Evolutionary conservation across 768 basidiomycete genomes (phyloP), one percentile per base, ranked within the genome.

Genomic region (Terana coerulea): DNA sequence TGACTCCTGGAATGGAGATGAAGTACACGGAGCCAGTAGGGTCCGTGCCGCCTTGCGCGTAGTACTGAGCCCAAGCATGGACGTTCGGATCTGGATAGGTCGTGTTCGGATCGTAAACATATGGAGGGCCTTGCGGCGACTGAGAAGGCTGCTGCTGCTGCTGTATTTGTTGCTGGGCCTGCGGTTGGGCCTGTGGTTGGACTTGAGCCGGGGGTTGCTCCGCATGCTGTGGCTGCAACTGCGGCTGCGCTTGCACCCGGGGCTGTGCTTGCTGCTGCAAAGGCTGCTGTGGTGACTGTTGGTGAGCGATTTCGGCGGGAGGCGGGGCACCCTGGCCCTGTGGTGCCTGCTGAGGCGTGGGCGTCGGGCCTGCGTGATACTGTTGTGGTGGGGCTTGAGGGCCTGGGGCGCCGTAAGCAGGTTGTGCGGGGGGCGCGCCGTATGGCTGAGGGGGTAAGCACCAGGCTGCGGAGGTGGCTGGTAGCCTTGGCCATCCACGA

Each of bases 11-110:
- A 1, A 91, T 81, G 2, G 80, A 82, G 43, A 86, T 67, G 59
- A 93, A 93, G 69, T 93, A 93, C 33, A 91, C 86, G 7, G 84
- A 72, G 8, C 91, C 91, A 5, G 86, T 81, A 0, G 74, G 65
- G 52, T 91, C 90, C 40, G 68, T 79, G 3, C 90, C 90, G 22
- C 91, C 91, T 53, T 84, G 80, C 0, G 84, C 83, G 62, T 92
- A 92, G 66, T 93, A 93, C 58, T 83, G 78, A 5, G 88, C 90
- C 90, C 90, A 92, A 0, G 86, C 87, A 62, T 91, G 89, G 19
- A 84, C 88, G 55, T 90, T 90, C 49, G 82, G 79, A 64, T 93
- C 90, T 14, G 80, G 68, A 59, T 93, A 93, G 19, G 80, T 81
- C 43, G 73, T 70, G 25, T 72, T 75, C 3, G 88, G 86, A 57